Evolutionary conservation across 1,139 yeast genomes (phyloP), one percentile per base, ranked within the genome.

Genomic region (Yarrowia galli): DNA sequence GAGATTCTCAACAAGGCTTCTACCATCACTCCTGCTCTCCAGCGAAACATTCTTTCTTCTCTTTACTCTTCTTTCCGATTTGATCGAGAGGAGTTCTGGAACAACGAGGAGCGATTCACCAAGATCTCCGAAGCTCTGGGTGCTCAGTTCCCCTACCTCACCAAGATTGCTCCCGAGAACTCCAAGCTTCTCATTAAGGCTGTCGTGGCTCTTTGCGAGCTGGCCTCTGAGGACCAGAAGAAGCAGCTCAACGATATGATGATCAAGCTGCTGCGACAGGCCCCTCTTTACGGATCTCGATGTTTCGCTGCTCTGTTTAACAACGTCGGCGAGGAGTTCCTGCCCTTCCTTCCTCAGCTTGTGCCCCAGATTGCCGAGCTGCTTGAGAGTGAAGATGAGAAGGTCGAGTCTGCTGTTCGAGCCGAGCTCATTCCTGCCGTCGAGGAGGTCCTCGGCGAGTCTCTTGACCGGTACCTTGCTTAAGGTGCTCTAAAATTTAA

Each of bases 311-410:
- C 87, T 32, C 86, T 95, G 51, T 95, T 92, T 84, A 91, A 91
- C 72, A 91, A 91, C 81, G 88, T 92, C 76, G 98, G 98, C 67
- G 98, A 95, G 75, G 92, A 89, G 77, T 95, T 99, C 99, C 85
- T 95, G 71, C 81, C 89, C 46, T 84, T 91, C 82, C 84, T 95
- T 75, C 99, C 99, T 32, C 97, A 95, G 75, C 84, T 95, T 74
- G 97, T 96, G 71, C 99, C 99, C 53, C 85, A 92, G 71, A 91
- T 95, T 77, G 98, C 98, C 7, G 99, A 95, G 79, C 81, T 96
- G 70, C 83, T 95, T 71, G 99, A 95, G 77, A 98, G 93, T 77
- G 98, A 95, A 70, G 96, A 93, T 71, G 99, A 96, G 78, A 87
- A 85, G 63, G 97, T 96, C 38, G 99, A 95, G 78, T 78, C 87